Evolutionary conservation across 306 rosid species (phyloP).

Genomic region (Trichosanthes truncata): DNA sequence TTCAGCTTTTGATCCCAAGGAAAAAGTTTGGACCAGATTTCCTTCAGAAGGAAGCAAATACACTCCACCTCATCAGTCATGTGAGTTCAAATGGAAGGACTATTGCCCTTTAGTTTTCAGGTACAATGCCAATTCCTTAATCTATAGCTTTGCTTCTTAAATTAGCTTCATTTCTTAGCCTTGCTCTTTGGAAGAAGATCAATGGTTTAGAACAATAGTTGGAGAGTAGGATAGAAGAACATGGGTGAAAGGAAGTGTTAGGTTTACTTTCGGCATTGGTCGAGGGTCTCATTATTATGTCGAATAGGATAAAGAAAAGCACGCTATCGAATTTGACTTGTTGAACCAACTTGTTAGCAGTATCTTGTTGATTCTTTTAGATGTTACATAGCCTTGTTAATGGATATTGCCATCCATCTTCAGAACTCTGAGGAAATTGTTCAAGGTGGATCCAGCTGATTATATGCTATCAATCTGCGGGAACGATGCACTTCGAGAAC

Average conservation of each 20-base stretch:
- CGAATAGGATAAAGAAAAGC: neutral
- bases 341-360: neutral
- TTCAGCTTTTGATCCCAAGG: conserved; percentile 86
- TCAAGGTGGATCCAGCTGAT: conserved; percentile 93
- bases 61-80: conserved; percentile 84
- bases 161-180: neutral
- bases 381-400: neutral
- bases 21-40: conserved; percentile 86
- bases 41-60: conserved; percentile 88
- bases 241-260: neutral
- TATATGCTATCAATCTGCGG: conserved; percentile 92
- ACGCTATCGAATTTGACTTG: neutral
- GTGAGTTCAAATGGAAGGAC: conserved; percentile 92
- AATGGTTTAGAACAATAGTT: neutral
- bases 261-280: neutral
- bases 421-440: conserved; percentile 85
- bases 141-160: neutral
- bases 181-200: neutral
- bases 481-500: conserved; percentile 82
- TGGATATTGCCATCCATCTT: neutral
- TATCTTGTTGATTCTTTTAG: neutral
- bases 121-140: conserved; percentile 17
- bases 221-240: neutral
- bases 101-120: conserved; percentile 93
- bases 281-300: neutral